Conservation (phyloP, 2,329 filamentous ascomycete genomes). For the Pseudocercospora pini-densiflorae region DNA sequence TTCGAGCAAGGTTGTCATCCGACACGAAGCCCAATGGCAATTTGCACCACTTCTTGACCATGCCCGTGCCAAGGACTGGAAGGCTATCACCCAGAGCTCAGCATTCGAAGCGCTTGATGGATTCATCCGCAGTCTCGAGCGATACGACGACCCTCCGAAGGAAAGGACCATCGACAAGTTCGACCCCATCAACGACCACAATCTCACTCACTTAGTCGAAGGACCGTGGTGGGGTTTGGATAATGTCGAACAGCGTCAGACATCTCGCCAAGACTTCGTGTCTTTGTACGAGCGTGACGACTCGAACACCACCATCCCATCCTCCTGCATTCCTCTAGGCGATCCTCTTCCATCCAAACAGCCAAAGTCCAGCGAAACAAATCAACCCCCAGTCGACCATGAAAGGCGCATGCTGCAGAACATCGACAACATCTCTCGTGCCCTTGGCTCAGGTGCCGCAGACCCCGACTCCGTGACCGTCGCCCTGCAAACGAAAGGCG, state of each 20-base stretch:
- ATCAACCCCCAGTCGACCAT: constrained; percentile 6
- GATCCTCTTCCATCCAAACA: constrained; percentile 15
- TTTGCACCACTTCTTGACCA: constrained; percentile 51
- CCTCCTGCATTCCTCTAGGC: constrained; percentile 42
- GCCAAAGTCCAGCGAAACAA: neutral
- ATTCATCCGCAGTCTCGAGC: constrained; percentile 50
- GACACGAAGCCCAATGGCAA: constrained; percentile 58
- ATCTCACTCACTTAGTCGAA: constrained; percentile 50
- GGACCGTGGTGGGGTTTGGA: constrained; percentile 52
- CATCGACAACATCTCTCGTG: constrained; percentile 23
- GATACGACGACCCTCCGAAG: constrained; percentile 46
- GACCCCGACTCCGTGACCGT: constrained; percentile 19
- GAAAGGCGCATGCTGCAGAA: constrained; percentile 24
- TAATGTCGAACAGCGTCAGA: constrained; percentile 44
- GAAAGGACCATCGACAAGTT: constrained; percentile 47
- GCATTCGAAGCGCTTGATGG: constrained; percentile 49
- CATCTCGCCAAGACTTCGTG: constrained; percentile 47
- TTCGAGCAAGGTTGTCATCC: constrained; percentile 57
- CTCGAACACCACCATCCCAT: constrained; percentile 22
- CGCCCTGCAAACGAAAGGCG: constrained; percentile 57
- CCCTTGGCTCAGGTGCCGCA: constrained; percentile 19
- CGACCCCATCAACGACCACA: constrained; percentile 50
- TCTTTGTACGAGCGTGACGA: constrained; percentile 40
- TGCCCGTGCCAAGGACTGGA: constrained; percentile 44
- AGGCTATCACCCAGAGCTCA: constrained; percentile 43